Evolutionary conservation across 805 yeast genomes (phyloP).

Genomic region (Wickerhamiella australiensis): DNA sequence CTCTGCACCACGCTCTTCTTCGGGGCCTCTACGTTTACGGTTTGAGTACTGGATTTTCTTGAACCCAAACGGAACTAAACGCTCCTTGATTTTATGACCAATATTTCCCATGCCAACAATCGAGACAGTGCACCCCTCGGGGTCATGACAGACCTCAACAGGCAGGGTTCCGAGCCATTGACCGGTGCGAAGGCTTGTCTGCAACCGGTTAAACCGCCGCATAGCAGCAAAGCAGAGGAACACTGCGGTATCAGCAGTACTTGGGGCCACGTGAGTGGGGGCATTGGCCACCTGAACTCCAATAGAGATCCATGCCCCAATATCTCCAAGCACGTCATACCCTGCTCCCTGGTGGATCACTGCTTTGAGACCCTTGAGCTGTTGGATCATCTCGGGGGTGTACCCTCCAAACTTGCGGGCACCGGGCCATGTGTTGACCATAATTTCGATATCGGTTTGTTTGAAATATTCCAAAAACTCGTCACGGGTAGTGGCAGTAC

Average conservation of each 20-base stretch:
- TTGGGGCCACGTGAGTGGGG: constrained; percentile 40
- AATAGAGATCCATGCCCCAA: constrained; percentile 31
- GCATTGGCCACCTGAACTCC: constrained; percentile 42
- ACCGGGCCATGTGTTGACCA: constrained; percentile 20
- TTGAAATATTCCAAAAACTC: constrained; percentile 16
- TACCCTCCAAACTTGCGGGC: constrained; percentile 19
- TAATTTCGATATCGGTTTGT: constrained; percentile 16
- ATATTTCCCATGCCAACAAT: constrained; percentile 54
- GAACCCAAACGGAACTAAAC: constrained; percentile 39
- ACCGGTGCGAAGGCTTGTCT: constrained; percentile 33
- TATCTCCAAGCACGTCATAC: constrained; percentile 41
- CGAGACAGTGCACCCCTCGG: constrained; percentile 40
- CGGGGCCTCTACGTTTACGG: constrained; percentile 35
- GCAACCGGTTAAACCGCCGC: constrained; percentile 36
- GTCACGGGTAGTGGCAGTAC: constrained; percentile 14
- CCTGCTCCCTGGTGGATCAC: constrained; percentile 46
- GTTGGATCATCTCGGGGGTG: constrained; percentile 17
- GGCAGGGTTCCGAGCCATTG: constrained; percentile 34
- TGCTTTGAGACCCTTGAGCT: constrained; percentile 29
- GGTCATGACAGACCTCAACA: constrained; percentile 36
- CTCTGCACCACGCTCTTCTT: constrained; percentile 37
- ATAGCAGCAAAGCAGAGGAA: constrained; percentile 40
- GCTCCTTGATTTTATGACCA: constrained; percentile 43
- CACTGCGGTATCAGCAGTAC: constrained; percentile 46
- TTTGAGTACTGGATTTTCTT: constrained; percentile 39